Conservation (phyloP, 768 basidiomycete genomes). For the Lactifluus subvellereus region DNA sequence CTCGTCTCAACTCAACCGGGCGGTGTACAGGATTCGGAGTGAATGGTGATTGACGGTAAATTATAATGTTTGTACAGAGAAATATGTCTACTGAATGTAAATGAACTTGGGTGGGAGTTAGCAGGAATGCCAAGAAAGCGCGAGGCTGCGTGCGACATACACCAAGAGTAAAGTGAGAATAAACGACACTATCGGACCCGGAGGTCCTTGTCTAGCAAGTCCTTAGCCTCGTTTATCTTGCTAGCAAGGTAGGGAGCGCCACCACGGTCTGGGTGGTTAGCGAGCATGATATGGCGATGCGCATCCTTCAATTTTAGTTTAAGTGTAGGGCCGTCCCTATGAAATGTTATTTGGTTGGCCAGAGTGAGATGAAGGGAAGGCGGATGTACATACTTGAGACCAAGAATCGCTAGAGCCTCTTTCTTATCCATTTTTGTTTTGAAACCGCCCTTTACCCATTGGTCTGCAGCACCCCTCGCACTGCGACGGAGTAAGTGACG, state of each 20-base stretch:
- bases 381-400: slow-evolving; percentile 67
- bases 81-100: slow-evolving; percentile 7
- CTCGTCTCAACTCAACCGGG: not conserved
- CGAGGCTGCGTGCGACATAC: not conserved
- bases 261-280: slow-evolving; percentile 97
- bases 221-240: slow-evolving; percentile 99
- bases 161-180: not conserved
- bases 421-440: slow-evolving; percentile 92
- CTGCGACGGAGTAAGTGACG: slow-evolving; percentile 65
- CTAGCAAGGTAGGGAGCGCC: slow-evolving; percentile 98
- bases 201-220: slow-evolving; percentile 77
- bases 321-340: slow-evolving; percentile 77
- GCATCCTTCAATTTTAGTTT: slow-evolving; percentile 85
- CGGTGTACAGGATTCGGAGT: not conserved
- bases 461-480: slow-evolving; percentile 59
- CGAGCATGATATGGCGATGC: slow-evolving; percentile 94
- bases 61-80: slow-evolving; percentile 5
- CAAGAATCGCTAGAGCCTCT: slow-evolving; percentile 88
- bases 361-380: slow-evolving; percentile 3
- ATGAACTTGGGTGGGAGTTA: not conserved
- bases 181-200: slow-evolving; percentile 34
- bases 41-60: not conserved
- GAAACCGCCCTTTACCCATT: slow-evolving; percentile 94
- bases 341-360: not conserved
- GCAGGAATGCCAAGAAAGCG: not conserved